Base-by-base conservation (phyloP, 768 basidiomycete species). In the Podaxis rugospora region DNA sequence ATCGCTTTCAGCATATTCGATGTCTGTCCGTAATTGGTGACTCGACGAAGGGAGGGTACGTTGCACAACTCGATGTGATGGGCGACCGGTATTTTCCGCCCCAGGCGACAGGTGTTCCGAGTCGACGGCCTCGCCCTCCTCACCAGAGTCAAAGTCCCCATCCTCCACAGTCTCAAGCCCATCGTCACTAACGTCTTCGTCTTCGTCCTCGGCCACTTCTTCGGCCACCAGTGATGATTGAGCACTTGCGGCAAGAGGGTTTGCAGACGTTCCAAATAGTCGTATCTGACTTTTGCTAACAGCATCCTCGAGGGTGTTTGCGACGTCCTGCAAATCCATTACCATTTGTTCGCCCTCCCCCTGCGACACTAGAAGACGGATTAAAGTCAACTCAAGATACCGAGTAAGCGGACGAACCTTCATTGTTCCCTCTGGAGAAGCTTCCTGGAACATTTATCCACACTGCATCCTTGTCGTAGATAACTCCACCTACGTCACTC, bases 271-370 rank as follows among this genome's bases (percentile, higher is more conserved):
- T 14, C 86, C 92, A 37, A 98, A 85, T 1, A 99, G 80, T 37
- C 83, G 81, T 63, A 99, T 95, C 60, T 90, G 83, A 66, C 92
- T 93, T 59, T 83, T 82, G 16, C 87, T 82, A 32, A 98, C 87
- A 6, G 80, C 83, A 66, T 95, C 94, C 62, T 88, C 95, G 28
- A 99, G 86, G 0, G 95, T 98, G 2, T 78, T 73, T 28, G 77
- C 75, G 18, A 88, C 91, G 63, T 95, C 97, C 72, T 99, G 97
- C 13, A 99, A 79, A 70, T 93, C 91, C 81, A 98, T 91, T 11
- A 99, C 94, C 97, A 99, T 98, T 70, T 88, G 83, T 70, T 98
- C 96, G 14, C 97, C 97, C 73, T 97, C 96, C 7, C 95, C 96
- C 68, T 90, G 90, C 3, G 80, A 80, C 51, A 82, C 92, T 94